phyloP scores from a whole-genome alignment of 306 rosid species.

The Dryas alaskensis region DNA sequence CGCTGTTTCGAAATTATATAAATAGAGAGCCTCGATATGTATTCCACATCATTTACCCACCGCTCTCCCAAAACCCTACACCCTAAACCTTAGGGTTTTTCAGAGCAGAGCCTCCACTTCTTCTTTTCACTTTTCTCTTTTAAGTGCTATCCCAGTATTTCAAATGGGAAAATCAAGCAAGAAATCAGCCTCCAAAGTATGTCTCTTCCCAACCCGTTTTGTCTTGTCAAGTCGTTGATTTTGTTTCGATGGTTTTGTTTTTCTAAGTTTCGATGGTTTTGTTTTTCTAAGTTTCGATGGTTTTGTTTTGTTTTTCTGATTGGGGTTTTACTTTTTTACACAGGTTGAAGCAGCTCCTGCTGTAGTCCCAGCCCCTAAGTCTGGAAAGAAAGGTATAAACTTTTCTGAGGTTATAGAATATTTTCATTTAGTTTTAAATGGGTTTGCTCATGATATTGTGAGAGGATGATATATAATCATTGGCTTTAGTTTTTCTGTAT shows the following conservation, averaged over 20 bases:
- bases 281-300: not conserved
- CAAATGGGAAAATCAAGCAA: slow-evolving; percentile 76
- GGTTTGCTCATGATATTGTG: not conserved
- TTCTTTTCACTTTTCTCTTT: not conserved
- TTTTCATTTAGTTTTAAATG: not conserved
- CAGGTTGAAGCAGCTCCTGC: slow-evolving; percentile 68
- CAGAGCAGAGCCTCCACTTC: slow-evolving; percentile 19
- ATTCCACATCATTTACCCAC: not conserved
- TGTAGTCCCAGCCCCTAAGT: slow-evolving; percentile 42
- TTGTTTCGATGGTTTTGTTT: not conserved
- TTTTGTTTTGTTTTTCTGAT: not conserved
- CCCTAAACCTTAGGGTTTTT: slow-evolving; percentile 44
- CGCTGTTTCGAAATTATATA: not conserved
- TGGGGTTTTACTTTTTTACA: not conserved
- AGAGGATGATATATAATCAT: not conserved
- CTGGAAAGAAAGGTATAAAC: slow-evolving; percentile 61
- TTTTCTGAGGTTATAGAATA: not conserved
- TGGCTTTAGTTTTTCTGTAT: not conserved
- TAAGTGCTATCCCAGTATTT: not conserved
- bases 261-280: not conserved
- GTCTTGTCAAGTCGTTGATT: not conserved
- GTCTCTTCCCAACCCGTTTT: not conserved
- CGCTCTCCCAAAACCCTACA: slow-evolving; percentile 22
- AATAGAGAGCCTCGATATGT: not conserved
- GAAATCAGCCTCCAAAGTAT: slow-evolving; percentile 69